These are phyloP conservation scores for Mycena galopus DNA, from an alignment of 768 basidiomycete species.

Conservation along the genomic window DNA sequence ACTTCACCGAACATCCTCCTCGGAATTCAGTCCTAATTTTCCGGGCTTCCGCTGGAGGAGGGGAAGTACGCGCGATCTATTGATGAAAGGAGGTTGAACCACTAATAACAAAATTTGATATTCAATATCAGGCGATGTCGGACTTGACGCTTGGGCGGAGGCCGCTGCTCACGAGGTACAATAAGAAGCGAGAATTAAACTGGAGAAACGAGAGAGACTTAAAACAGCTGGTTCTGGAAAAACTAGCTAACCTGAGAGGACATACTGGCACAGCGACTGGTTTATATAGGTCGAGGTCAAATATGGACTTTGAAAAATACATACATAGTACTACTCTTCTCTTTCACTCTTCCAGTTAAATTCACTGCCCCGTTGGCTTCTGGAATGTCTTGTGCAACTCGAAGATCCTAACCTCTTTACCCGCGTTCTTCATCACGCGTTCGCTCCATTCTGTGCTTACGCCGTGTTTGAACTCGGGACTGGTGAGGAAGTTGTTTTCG, in stretches of 20 bases:
- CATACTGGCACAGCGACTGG: too few relatives aligned
- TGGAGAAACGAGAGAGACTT: slow-evolving; percentile 45
- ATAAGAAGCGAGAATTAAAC: slow-evolving; percentile 65
- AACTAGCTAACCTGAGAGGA: not conserved
- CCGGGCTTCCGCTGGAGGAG: too few relatives aligned
- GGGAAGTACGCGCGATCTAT: too few relatives aligned
- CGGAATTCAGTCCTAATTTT: too few relatives aligned
- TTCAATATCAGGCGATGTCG: too few relatives aligned
- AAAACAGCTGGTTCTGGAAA: slow-evolving; percentile 6
- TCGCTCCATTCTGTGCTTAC: slow-evolving; percentile 42
- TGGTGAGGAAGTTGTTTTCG: slow-evolving; percentile 35
- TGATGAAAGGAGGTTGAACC: too few relatives aligned
- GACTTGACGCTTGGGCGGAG: slow-evolving; percentile 68
- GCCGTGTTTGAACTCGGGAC: slow-evolving; percentile 42
- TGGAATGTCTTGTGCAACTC: slow-evolving; percentile 40
- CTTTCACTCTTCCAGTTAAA: too few relatives aligned
- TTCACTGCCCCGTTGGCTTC: not conserved
- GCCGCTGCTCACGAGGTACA: slow-evolving; percentile 68
- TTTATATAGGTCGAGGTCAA: too few relatives aligned
- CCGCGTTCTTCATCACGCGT: slow-evolving; percentile 38
- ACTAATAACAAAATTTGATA: too few relatives aligned
- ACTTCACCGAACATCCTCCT: too few relatives aligned
- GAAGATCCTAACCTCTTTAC: slow-evolving; percentile 40
- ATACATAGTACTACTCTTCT: too few relatives aligned
- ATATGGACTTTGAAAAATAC: too few relatives aligned